Evolutionary conservation across 75 land plant genomes (phyloP), one percentile per base, ranked within the genome.

Genomic region (Gnetum montanum): DNA sequence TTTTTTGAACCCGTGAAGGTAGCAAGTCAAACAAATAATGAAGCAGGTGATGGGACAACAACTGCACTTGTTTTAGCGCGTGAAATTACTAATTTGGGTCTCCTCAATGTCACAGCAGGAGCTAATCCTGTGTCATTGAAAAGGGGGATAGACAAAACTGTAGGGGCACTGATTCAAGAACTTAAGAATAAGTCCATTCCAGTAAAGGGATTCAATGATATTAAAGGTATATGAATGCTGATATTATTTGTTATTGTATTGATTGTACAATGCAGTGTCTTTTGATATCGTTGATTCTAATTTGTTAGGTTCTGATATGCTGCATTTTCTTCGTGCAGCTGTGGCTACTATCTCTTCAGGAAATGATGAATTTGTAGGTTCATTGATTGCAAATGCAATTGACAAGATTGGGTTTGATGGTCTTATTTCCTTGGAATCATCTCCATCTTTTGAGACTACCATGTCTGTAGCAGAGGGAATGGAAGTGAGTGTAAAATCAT

Each of bases 21-120:
- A 57, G 98, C 96, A 18, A 67, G 71, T 62, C 89, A 85, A 54
- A 89, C 83, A 31, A 93, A 93, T 76, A 86, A 85, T 34, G 70
- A 81, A 55, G 98, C 96, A 35, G 98, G 98, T 34, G 98, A 93
- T 76, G 98, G 98, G 3, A 93, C 96, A 22, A 88, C 98, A 25
- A 92, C 96, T 54, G 98, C 95, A 35, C 73, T 77, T 61, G 70
- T 92, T 24, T 65, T 93, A 60, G 84, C 98, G 18, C 60, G 98
- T 37, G 96, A 76, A 38, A 68, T 93, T 58, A 78, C 90, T 51
- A 84, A 64, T 49, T 67, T 73, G 27, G 98, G 98, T 8, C 57
- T 85, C 37, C 51, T 85, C 65, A 73, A 72, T 36, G 84, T 93
- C 38, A 53, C 82, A 38, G 69, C 82, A 69, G 98, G 96, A 34